These are phyloP conservation scores for Trichosporon inkin DNA, from an alignment of 1,284 basidiomycete genomes.

Conservation along the genomic window DNA sequence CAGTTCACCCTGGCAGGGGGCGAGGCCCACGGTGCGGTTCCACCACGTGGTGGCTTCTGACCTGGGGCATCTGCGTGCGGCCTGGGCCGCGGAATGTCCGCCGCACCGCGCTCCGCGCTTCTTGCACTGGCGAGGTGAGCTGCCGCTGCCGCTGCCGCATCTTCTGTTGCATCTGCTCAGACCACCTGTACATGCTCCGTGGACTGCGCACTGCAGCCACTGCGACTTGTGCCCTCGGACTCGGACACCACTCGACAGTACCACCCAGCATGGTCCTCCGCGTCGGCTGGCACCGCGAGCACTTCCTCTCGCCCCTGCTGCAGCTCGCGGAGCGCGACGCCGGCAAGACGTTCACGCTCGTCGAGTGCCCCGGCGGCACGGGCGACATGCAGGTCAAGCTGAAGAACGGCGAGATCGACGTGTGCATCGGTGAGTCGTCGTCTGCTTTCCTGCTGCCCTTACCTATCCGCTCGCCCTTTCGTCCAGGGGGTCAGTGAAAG, in stretches of 20 bases:
- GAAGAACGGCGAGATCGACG: slow-evolving; percentile 77
- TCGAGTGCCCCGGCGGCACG: slow-evolving; percentile 90
- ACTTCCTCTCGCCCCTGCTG: slow-evolving; percentile 83
- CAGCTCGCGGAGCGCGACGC: slow-evolving; percentile 59
- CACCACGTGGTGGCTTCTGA: no score
- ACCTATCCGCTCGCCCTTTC: no score
- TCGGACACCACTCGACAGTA: neutral
- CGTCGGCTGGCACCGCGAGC: slow-evolving; percentile 67
- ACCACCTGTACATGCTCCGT: neutral
- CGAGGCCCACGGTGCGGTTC: no score
- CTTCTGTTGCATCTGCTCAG: neutral
- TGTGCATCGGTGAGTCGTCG: slow-evolving; percentile 66
- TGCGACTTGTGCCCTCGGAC: neutral
- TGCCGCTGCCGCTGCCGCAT: no score
- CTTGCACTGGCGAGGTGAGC: no score
- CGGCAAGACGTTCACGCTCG: slow-evolving; percentile 68
- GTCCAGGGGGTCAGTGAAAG: no score
- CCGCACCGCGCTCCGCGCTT: no score
- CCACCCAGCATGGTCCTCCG: slow-evolving; percentile 27
- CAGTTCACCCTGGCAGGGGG: no score
- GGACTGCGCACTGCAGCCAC: neutral
- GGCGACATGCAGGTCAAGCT: slow-evolving; percentile 82
- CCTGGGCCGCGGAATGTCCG: no score
- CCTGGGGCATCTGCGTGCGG: no score
- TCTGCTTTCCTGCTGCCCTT: no score